phyloP scores from a whole-genome alignment of 108 stramenopile genomes.

The Phaeodactylum tricornutum region DNA sequence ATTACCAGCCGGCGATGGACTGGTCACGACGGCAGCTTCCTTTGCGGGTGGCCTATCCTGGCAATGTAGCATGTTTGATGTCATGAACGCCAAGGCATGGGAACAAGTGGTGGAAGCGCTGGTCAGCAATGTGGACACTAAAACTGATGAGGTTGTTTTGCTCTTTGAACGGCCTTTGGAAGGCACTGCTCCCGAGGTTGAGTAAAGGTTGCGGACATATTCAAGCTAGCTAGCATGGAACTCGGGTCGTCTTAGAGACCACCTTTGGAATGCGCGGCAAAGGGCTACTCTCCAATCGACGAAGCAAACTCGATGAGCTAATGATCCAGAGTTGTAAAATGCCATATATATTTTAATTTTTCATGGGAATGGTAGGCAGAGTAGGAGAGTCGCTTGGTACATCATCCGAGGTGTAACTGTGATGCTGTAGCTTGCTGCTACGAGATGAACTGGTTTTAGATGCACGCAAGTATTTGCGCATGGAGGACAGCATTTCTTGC shows the following conservation, averaged over 20 bases:
- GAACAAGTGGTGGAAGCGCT: slow-evolving; percentile 65
- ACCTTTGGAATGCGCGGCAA: background rate
- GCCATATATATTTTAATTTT: background rate
- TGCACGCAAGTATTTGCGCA: background rate
- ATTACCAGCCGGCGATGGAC: slow-evolving; percentile 66
- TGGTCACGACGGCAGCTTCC: slow-evolving; percentile 53
- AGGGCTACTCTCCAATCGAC: background rate
- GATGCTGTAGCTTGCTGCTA: background rate
- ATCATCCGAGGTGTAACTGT: background rate
- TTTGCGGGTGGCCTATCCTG: slow-evolving; percentile 62
- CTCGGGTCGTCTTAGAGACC: background rate
- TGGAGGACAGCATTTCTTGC: background rate
- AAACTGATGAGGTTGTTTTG: slow-evolving; percentile 76
- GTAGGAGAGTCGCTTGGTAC: background rate
- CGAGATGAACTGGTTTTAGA: background rate
- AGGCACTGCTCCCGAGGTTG: background rate
- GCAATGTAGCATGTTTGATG: slow-evolving; percentile 74
- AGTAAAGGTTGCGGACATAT: background rate
- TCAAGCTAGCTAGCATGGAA: background rate
- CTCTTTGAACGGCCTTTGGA: slow-evolving; percentile 62
- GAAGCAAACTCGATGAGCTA: background rate
- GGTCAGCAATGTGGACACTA: slow-evolving; percentile 40
- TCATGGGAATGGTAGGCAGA: background rate
- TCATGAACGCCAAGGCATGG: slow-evolving; percentile 56
- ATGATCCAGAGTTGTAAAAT: background rate